Evolutionary conservation across 2,329 filamentous ascomycete genomes (phyloP).

Genomic region (Pseudocercospora cruenta): DNA sequence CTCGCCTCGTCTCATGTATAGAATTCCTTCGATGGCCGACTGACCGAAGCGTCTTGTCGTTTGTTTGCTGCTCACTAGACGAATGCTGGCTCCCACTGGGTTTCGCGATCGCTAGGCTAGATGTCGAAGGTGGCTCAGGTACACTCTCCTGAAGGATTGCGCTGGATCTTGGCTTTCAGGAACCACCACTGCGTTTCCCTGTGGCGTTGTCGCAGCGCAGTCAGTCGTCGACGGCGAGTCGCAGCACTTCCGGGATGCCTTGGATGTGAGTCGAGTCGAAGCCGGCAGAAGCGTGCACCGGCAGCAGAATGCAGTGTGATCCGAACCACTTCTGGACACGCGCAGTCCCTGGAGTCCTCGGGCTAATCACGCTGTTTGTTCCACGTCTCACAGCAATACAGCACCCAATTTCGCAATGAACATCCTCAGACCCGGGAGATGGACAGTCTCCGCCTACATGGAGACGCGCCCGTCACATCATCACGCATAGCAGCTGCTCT

Average conservation of each 20-base stretch:
- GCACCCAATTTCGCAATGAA: neutral
- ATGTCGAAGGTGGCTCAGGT: neutral
- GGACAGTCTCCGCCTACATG: neutral
- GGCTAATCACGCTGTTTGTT: slow-evolving; percentile 1
- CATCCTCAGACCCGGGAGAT: neutral
- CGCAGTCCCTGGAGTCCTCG: neutral
- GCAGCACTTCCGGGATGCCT: slow-evolving; percentile 8
- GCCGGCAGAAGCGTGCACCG: slow-evolving; percentile 1
- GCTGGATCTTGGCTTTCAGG: neutral
- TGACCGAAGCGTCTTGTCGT: neutral
- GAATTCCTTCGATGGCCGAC: neutral
- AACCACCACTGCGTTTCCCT: neutral
- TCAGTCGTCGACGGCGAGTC: slow-evolving; percentile 9
- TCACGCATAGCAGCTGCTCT: neutral
- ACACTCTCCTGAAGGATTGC: neutral
- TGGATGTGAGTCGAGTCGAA: slow-evolving; percentile 2
- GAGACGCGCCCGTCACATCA: neutral
- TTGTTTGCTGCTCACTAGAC: neutral
- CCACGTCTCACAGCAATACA: slow-evolving; percentile 1
- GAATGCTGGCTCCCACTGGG: neutral
- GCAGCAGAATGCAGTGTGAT: neutral
- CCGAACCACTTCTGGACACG: neutral
- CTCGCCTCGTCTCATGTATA: slow-evolving; percentile 7
- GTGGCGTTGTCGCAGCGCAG: neutral
- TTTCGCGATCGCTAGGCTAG: neutral